Percentiles rank a stretch among this genome's conserved stretches.
Evolutionary conservation across 495 filamentous ascomycete species (phyloP).

Genomic region (Neurospora discreta): DNA sequence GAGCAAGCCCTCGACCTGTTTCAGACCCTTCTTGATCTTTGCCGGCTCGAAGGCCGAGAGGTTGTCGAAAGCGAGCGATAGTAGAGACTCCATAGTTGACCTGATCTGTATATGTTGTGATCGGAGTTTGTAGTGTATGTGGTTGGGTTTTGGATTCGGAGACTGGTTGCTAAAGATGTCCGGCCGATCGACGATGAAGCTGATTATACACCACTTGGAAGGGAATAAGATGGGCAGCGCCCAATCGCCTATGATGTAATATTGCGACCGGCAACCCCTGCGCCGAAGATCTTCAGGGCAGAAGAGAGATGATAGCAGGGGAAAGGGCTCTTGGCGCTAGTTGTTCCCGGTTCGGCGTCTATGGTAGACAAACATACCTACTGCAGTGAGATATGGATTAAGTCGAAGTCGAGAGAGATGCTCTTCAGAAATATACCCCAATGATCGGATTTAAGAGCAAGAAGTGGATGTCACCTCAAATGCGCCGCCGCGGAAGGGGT

Average conservation of each 20-base stretch:
- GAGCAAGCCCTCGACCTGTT: conserved; percentile 89
- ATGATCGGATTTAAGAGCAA: neutral
- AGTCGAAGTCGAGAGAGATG: neutral
- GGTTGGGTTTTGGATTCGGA: neutral
- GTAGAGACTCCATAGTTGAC: conserved; percentile 69
- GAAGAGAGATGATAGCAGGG: neutral
- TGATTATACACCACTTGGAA: neutral
- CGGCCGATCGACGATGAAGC: neutral
- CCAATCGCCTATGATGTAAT: neutral
- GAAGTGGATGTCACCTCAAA: neutral
- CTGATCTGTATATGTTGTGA: neutral
- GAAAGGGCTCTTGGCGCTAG: neutral
- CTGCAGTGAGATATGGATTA: neutral
- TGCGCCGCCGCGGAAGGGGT: neutral
- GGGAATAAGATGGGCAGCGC: neutral
- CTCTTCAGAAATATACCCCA: neutral
- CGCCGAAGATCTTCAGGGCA: neutral
- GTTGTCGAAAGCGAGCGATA: conserved; percentile 92
- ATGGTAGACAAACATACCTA: neutral
- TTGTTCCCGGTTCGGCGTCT: neutral
- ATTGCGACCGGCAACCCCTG: neutral
- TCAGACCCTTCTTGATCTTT: conserved; percentile 87
- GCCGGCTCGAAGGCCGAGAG: conserved; percentile 81
- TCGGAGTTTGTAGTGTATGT: neutral
- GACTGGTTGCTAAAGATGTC: neutral